Evolutionary conservation across 2,329 filamentous ascomycete species (phyloP).

Genomic region (Clathrospora elynae): DNA sequence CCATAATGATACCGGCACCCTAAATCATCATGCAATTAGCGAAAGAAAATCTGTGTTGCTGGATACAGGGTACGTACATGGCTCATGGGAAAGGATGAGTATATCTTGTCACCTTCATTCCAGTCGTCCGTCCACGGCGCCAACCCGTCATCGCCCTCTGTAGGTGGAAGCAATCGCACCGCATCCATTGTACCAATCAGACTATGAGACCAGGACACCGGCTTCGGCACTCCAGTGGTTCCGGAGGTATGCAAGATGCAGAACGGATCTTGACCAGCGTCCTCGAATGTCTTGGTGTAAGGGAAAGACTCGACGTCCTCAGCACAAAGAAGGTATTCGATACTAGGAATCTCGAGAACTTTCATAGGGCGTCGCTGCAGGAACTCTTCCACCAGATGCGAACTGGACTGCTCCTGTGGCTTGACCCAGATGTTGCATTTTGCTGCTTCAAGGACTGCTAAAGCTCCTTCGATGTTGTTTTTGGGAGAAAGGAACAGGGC

Average conservation of each 20-base stretch:
- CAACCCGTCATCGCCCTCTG: constrained; percentile 33
- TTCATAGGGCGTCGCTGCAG: constrained; percentile 16
- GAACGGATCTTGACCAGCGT: constrained; percentile 29
- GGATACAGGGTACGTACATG: too few species aligned
- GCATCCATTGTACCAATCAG: constrained; percentile 48
- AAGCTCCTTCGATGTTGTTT: constrained; percentile 26
- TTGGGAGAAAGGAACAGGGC: constrained; percentile 29
- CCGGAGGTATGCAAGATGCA: constrained; percentile 46
- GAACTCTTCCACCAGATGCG: constrained; percentile 17
- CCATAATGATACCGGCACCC: constrained; percentile 51
- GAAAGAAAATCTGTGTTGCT: too few species aligned
- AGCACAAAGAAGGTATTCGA: constrained; percentile 21
- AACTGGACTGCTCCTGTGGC: constrained; percentile 3
- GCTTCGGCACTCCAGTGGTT: constrained; percentile 46
- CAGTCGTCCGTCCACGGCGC: constrained; percentile 28
- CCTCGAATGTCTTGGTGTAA: constrained; percentile 27
- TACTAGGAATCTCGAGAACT: constrained; percentile 18
- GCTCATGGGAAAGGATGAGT: constrained; percentile 48
- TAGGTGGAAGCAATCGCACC: constrained; percentile 41
- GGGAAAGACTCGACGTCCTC: constrained; percentile 14
- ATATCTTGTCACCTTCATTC: constrained; percentile 29
- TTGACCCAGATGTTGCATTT: constrained; percentile 26
- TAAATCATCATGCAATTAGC: too few species aligned
- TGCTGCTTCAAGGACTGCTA: constrained; percentile 27
- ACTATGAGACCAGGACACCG: constrained; percentile 42